Percentiles rank a stretch among this genome's conserved stretches.
Evolutionary conservation across 495 filamentous ascomycete species (phyloP).

Genomic region (Evansstolkia leycettana): DNA sequence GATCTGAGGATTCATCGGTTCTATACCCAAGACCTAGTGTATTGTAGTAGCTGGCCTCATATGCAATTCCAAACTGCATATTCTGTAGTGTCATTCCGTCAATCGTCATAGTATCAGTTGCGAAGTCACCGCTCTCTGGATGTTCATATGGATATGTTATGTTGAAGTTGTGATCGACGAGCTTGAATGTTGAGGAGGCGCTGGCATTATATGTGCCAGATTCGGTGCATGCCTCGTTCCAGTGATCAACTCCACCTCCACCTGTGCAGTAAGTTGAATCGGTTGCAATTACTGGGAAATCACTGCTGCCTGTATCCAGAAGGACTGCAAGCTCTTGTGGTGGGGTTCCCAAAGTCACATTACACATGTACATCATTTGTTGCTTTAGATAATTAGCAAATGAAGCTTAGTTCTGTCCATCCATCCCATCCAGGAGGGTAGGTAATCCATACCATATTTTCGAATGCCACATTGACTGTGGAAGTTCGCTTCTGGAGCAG

Average conservation of each 20-base stretch:
- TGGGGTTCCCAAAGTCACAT: slow-evolving; percentile 52
- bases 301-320: slow-evolving; percentile 65
- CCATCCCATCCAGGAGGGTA: not conserved
- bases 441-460: not conserved
- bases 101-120: slow-evolving; percentile 57
- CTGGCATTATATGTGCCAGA: slow-evolving; percentile 47
- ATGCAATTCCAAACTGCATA: slow-evolving; percentile 68
- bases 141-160: slow-evolving; percentile 72
- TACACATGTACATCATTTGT: slow-evolving; percentile 41
- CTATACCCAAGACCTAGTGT: no score
- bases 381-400: not conserved
- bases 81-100: slow-evolving; percentile 42
- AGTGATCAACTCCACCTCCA: no score
- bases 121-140: slow-evolving; percentile 62
- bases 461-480: no score
- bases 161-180: slow-evolving; percentile 55
- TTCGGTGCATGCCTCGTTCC: not conserved
- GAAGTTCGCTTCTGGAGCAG: no score
- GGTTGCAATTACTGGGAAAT: slow-evolving; percentile 55
- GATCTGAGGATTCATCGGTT: slow-evolving; percentile 25
- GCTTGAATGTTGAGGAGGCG: slow-evolving; percentile 54
- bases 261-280: slow-evolving; percentile 5
- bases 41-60: slow-evolving; percentile 39
- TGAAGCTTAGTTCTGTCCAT: not conserved
- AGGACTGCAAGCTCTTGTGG: slow-evolving; percentile 40